phyloP scores from a whole-genome alignment of 139 green algal genomes.

The Tetraselmis striata region DNA sequence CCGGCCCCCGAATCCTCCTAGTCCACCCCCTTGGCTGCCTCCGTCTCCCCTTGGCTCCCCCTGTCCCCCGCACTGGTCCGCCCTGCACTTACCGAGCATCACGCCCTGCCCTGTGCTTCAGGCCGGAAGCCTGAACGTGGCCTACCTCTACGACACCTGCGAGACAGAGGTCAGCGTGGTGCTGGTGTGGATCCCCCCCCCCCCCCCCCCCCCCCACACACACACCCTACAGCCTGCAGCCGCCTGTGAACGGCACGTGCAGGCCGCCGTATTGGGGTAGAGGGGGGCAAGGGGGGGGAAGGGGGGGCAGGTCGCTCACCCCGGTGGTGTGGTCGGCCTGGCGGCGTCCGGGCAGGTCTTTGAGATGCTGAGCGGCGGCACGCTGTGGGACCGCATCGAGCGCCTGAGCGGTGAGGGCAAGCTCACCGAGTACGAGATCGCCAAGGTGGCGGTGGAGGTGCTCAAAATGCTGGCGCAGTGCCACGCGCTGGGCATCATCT shows the following conservation, averaged over 20 bases:
- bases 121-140: neutral
- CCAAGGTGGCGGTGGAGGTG: neutral
- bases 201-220: too few species aligned
- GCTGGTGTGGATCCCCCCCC: neutral
- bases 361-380: neutral
- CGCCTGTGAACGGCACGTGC: too few species aligned
- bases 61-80: too few species aligned
- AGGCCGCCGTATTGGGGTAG: too few species aligned
- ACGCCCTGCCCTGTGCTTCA: neutral
- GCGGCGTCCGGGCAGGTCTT: neutral
- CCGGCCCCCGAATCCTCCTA: too few species aligned
- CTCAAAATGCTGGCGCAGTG: neutral
- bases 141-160: neutral
- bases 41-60: too few species aligned
- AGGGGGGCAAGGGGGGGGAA: too few species aligned
- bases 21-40: too few species aligned
- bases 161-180: neutral
- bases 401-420: neutral
- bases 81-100: too few species aligned
- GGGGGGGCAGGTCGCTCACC: too few species aligned
- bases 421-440: neutral
- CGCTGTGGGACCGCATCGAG: neutral
- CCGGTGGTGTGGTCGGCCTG: neutral
- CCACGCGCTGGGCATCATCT: neutral
- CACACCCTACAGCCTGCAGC: too few species aligned